Evolutionary conservation across 768 basidiomycete genomes (phyloP).

Genomic region (Lyophyllum decastes): DNA sequence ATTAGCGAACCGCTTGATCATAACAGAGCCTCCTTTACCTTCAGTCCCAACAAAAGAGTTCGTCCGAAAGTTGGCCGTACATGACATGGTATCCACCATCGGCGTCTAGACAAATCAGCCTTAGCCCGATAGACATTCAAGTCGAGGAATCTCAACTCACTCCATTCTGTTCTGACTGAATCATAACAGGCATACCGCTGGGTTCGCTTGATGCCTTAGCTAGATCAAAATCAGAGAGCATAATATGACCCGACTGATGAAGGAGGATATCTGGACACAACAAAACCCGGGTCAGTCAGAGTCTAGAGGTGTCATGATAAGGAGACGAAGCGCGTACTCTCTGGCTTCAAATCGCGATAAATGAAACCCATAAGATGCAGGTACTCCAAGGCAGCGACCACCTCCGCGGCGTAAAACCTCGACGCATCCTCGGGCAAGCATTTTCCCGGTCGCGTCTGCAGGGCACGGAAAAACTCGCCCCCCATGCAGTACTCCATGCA

Average conservation of each 20-base stretch:
- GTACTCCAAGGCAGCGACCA: conserved; percentile 96
- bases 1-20: conserved; percentile 22
- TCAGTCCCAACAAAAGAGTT: conserved; percentile 99
- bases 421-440: conserved; percentile 95
- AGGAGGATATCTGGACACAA: conserved; percentile 83
- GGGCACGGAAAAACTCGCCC: conserved; percentile 97
- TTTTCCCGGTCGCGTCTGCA: conserved; percentile 95
- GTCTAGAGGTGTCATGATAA: conserved; percentile 9
- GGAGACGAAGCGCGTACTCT: conserved; percentile 69
- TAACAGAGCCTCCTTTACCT: conserved; percentile 52
- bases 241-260: conserved; percentile 98
- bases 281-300: neutral
- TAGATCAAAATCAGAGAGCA: conserved; percentile 99
- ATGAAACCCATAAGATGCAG: conserved; percentile 99
- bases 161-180: conserved; percentile 88
- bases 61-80: conserved; percentile 96
- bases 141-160: conserved; percentile 45
- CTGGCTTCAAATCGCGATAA: conserved; percentile 98
- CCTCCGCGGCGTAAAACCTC: conserved; percentile 98
- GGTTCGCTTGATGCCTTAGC: conserved; percentile 92
- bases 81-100: conserved; percentile 94
- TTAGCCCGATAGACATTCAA: conserved; percentile 14
- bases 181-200: conserved; percentile 83
- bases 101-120: conserved; percentile 59
- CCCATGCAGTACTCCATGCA: conserved; percentile 99